phyloP scores from a whole-genome alignment of 2,329 filamentous ascomycete species.

The Rhynchosporium secalis region DNA sequence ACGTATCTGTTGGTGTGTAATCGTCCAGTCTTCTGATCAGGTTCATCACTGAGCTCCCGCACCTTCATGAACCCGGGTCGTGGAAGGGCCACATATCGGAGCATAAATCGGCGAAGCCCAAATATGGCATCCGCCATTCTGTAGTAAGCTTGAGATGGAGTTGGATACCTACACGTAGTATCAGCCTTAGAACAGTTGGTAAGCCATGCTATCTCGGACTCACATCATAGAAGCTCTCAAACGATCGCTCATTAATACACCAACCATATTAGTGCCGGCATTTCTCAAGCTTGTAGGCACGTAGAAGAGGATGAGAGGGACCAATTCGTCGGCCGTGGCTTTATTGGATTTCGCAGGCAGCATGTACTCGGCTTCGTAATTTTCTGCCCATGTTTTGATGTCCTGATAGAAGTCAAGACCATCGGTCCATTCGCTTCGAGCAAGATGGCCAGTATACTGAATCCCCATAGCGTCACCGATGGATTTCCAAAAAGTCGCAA shows the following conservation, averaged over 20 bases:
- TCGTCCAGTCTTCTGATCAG: constrained; percentile 55
- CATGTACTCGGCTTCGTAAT: constrained; percentile 62
- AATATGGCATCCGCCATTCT: constrained; percentile 51
- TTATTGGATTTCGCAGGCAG: constrained; percentile 52
- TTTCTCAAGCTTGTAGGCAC: constrained; percentile 50
- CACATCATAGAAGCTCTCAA: constrained; percentile 66
- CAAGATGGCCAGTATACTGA: constrained; percentile 41
- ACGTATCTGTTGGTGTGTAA: constrained; percentile 55
- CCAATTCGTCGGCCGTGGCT: constrained; percentile 57
- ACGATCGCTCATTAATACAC: constrained; percentile 63
- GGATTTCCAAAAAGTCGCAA: constrained; percentile 69
- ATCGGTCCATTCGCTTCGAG: constrained; percentile 46
- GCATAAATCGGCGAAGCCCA: constrained; percentile 51
- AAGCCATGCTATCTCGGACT: constrained; percentile 30
- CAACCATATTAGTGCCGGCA: constrained; percentile 52
- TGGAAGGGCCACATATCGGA: constrained; percentile 62
- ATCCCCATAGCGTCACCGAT: constrained; percentile 72
- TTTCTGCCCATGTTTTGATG: constrained; percentile 48
- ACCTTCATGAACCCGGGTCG: constrained; percentile 45
- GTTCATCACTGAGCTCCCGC: constrained; percentile 45
- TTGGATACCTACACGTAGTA: constrained; percentile 43
- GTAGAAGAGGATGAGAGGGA: constrained; percentile 58
- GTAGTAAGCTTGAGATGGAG: constrained; percentile 44
- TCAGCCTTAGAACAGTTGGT: neutral
- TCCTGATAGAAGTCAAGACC: constrained; percentile 55